A percentile compares a stretch with the other conserved stretches of the same genome.
phyloP scores from a whole-genome alignment of 192 early-diverging fungal species.

The Umbelopsis ramanniana region DNA sequence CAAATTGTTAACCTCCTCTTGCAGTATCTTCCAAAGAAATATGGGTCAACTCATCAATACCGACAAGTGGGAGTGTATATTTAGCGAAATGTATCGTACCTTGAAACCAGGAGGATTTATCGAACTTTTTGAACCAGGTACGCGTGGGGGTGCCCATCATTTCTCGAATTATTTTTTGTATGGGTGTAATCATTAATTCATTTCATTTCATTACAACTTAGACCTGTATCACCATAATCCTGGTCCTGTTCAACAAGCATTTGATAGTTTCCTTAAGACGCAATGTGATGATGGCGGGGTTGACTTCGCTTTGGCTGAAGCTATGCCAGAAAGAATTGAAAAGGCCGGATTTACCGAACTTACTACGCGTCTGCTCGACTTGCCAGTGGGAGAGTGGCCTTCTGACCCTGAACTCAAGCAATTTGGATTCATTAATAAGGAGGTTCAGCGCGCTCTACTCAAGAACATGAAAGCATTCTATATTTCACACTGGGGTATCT shows the following conservation, averaged over 20 bases:
- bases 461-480: conserved; percentile 35
- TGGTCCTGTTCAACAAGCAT: conserved; percentile 41
- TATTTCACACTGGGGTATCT: conserved; percentile 36
- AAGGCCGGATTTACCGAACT: conserved; percentile 19
- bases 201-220: background rate
- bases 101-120: conserved; percentile 44
- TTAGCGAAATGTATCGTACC: conserved; percentile 34
- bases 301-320: conserved; percentile 26
- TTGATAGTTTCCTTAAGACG: conserved; percentile 30
- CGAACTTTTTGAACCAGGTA: conserved; percentile 37
- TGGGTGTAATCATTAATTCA: background rate
- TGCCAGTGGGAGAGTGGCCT: conserved; percentile 36
- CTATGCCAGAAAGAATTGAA: conserved; percentile 21
- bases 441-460: conserved; percentile 33
- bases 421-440: conserved; percentile 46
- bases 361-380: conserved; percentile 26
- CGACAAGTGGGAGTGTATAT: conserved; percentile 32
- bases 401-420: conserved; percentile 38
- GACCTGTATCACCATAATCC: conserved; percentile 39
- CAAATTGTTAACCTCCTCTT: too few relatives aligned
- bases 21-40: conserved; percentile 41
- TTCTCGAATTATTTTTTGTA: background rate
- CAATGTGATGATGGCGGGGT: conserved; percentile 29
- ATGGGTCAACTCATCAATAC: conserved; percentile 28
- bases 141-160: background rate